A percentile compares a stretch with the other conserved stretches of the same genome.
phyloP scores from a whole-genome alignment of 768 basidiomycete genomes.

The Kwoniella newhampshirensis region DNA sequence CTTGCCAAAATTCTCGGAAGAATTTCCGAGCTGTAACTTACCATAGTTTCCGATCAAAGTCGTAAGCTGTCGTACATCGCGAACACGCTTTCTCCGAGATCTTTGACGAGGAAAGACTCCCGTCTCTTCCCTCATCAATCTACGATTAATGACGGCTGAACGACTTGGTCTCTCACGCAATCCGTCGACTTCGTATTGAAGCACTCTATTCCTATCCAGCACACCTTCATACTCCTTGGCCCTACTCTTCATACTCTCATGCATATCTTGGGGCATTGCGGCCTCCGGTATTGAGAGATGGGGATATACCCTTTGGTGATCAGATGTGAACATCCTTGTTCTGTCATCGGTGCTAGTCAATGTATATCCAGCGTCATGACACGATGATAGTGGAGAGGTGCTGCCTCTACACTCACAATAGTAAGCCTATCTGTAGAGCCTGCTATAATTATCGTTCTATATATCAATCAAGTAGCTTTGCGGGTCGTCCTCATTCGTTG shows the following conservation, averaged over 20 bases:
- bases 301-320: no score
- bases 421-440: no score
- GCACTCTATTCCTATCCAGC: conserved; percentile 16
- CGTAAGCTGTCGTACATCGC: background rate
- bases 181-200: conserved; percentile 14
- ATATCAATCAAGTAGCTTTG: no score
- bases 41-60: no score
- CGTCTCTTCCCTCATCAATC: background rate
- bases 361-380: no score
- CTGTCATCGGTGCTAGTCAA: no score
- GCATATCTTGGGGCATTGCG: conserved; percentile 17
- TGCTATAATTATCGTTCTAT: no score
- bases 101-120: background rate
- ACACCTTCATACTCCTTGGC: conserved; percentile 22
- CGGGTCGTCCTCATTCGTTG: no score
- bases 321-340: no score
- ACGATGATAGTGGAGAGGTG: no score
- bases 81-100: background rate
- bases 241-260: conserved; percentile 19
- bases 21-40: conserved; percentile 13
- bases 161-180: conserved; percentile 13
- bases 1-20: conserved; percentile 6
- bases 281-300: no score
- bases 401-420: no score
- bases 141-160: background rate